Evolutionary conservation across 352 stramenopile species (phyloP), one percentile per base, ranked within the genome.

Genomic region (Phytophthora parvispora): DNA sequence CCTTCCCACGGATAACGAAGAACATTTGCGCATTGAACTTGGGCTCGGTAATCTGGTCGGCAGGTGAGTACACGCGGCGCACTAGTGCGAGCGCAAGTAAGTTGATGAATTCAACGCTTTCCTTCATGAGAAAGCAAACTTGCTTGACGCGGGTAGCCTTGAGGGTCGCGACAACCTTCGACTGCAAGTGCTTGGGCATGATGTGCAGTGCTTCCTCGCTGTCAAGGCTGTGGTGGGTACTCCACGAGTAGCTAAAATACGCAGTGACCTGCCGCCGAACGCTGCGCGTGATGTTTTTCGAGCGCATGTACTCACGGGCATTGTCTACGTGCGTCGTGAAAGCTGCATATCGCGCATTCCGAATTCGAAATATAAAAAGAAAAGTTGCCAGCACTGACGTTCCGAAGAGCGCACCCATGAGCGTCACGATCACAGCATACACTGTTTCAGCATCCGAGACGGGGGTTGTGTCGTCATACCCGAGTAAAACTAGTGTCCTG

Each of bases 21-120:
- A 91, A 93, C 86, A 92, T 92, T 51, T 90, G 84, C 18, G 80
- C 78, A 32, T 91, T 93, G 36, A 91, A 83, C 29, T 93, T 93
- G 15, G 82, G 82, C 57, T 93, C 83, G 10, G 86, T 92, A 36
- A 93, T 88, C 24, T 78, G 78, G 31, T 93, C 86, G 13, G 63
- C 67, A 1, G 86, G 86, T 1, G 84, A 86, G 43, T 92, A 93
- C 6, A 91, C 83, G 16, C 76, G 75, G 18, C 81, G 78, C 13
- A 82, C 69, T 1, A 94, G 73, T 18, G 82, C 72, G 4, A 91
- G 64, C 36, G 83, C 84, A 6, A 93, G 58, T 12, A 86, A 36
- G n/a, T 94, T 91, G 52, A 92, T 81, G 32, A 94, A 91, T 47
- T 91, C 85, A 43, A 86, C 67, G 50, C 78, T 94, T 58, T 94